Percentiles rank a stretch among this genome's conserved stretches.
Conservation (phyloP, 805 yeast genomes). For the Spencermartinsiella europaea region DNA sequence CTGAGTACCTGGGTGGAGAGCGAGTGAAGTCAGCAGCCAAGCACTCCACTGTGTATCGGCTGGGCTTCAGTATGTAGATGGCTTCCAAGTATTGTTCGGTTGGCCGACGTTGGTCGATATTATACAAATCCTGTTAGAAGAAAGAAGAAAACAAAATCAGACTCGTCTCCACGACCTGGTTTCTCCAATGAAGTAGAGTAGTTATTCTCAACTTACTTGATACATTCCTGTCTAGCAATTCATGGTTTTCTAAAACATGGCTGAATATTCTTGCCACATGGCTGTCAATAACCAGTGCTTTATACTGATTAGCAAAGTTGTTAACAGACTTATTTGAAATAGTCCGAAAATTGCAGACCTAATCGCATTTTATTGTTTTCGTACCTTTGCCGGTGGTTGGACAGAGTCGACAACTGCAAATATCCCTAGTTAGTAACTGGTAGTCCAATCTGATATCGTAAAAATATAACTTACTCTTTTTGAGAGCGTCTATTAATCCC, state of each 20-base stretch:
- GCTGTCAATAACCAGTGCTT: slow-evolving; percentile 28
- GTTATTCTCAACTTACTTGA: slow-evolving; percentile 41
- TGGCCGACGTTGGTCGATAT: slow-evolving; percentile 49
- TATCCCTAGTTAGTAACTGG: slow-evolving; percentile 19
- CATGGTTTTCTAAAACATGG: slow-evolving; percentile 36
- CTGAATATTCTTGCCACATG: slow-evolving; percentile 24
- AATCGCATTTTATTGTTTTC: neutral
- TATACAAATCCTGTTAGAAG: neutral
- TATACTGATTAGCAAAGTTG: slow-evolving; percentile 33
- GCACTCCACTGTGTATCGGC: slow-evolving; percentile 65
- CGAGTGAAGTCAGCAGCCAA: slow-evolving; percentile 66
- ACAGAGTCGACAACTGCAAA: slow-evolving; percentile 37
- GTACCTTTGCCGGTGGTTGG: slow-evolving; percentile 31
- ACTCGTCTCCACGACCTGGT: neutral
- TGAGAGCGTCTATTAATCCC: slow-evolving; percentile 13
- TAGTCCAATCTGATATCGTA: neutral
- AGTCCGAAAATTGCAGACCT: neutral
- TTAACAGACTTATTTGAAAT: too few relatives aligned
- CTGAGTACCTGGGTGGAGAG: slow-evolving; percentile 65
- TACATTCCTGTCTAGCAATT: slow-evolving; percentile 30
- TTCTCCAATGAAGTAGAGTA: too few relatives aligned
- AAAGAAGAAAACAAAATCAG: neutral
- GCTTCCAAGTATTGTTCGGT: slow-evolving; percentile 68
- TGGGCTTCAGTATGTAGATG: slow-evolving; percentile 70
- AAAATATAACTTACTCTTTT: slow-evolving; percentile 9